Evolutionary conservation across 2,329 filamentous ascomycete genomes (phyloP).

Genomic region (Catunica adiposa): DNA sequence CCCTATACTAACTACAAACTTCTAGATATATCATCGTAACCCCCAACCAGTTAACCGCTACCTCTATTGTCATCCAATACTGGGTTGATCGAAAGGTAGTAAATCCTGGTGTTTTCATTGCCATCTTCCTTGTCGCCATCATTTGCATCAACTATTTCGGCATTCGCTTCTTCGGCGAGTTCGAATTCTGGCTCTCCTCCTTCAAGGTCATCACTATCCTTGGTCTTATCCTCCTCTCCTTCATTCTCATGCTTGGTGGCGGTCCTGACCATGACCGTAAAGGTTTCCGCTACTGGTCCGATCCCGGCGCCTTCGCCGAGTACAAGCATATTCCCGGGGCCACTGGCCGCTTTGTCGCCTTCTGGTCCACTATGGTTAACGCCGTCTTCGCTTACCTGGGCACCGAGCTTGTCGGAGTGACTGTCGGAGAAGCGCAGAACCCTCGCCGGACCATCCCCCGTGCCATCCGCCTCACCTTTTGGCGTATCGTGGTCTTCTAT

Average conservation of each 20-base stretch:
- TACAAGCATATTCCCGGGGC: constrained; percentile 26
- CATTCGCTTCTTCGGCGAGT: constrained; percentile 51
- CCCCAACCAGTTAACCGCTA: constrained; percentile 70
- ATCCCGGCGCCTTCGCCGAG: constrained; percentile 39
- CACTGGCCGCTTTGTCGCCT: constrained; percentile 39
- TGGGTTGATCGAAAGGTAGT: constrained; percentile 51
- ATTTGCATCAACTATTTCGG: constrained; percentile 53
- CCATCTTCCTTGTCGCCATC: constrained; percentile 49
- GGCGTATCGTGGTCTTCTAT: constrained; percentile 70
- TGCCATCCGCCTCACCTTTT: constrained; percentile 67
- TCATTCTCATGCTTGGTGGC: constrained; percentile 48
- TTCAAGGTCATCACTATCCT: constrained; percentile 54
- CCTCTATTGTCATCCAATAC: constrained; percentile 61
- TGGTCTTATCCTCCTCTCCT: constrained; percentile 46
- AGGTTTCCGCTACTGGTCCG: constrained; percentile 50
- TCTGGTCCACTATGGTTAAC: constrained; percentile 58
- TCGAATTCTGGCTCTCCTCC: constrained; percentile 44
- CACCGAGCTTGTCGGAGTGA: constrained; percentile 62
- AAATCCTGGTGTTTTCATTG: constrained; percentile 67
- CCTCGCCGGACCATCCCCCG: constrained; percentile 60
- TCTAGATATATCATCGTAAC: constrained; percentile 76
- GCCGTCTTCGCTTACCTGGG: constrained; percentile 67
- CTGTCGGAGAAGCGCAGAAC: constrained; percentile 64
- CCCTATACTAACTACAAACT: constrained; percentile 16
- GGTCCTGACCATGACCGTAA: constrained; percentile 44